Evolutionary conservation across 2,329 filamentous ascomycete species (phyloP), one percentile per base, ranked within the genome.

Genomic region (Colletotrichum destructivum): DNA sequence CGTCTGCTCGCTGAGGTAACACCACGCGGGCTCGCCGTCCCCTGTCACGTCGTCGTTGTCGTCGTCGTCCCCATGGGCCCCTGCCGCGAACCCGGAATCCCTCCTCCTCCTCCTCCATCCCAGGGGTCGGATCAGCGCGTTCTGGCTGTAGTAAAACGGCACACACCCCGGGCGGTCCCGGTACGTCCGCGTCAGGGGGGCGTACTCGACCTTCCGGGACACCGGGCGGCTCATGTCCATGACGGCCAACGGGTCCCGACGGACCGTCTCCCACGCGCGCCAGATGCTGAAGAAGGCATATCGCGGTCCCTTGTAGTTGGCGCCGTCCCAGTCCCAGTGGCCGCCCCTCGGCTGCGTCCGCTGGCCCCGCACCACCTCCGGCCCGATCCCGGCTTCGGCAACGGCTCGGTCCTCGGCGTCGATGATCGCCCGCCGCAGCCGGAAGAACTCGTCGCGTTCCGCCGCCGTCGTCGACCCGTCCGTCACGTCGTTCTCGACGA

Each of bases 231-330:
- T 65, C 61, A 69, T 69, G 16, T 69, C 66, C 52, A 69, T 69
- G 13, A 69, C 52, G 44, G 66, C 66, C 15, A 69, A 46, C 9
- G 66, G 66, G 13, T 69, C 66, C 9, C 66, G 66, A 7, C 15
- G 42, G 0, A 65, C 66, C 12, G 61, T 69, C 38, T 69, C 66
- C 44, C 52, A 63, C 7, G 66, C 35, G 3, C 66, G 61, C 61
- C 66, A 65, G 12, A 69, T 23, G n/a, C 66, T 69, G 52, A 65
- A 69, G 54, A 69, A 59, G 1, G 52, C 66, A 9, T 69, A 69
- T 1, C 66, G 66, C 15, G 61, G 66, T 2, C 61, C 66, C 9
- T 69, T 26, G 18, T 69, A 69, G 35, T 65, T 69, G 44, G 38
- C 16, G 35, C 66, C 66, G 12, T 69, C 61, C 61, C 66, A 69